Conservation (phyloP, 2,329 filamentous ascomycete species). For the Plenodomus tracheiphilus region DNA sequence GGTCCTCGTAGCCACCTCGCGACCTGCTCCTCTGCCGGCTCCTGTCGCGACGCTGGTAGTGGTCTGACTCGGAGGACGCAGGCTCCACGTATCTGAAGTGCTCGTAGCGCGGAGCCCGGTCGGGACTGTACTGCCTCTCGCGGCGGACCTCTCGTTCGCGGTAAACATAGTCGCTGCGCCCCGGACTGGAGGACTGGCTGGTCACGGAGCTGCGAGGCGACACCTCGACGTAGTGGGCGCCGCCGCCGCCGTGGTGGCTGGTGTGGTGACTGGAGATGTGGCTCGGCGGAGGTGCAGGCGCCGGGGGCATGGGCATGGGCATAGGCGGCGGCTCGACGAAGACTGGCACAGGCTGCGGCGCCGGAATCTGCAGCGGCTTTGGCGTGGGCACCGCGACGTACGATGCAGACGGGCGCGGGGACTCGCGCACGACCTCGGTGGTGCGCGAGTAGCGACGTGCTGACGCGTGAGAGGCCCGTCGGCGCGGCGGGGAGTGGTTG, state of each 20-base stretch:
- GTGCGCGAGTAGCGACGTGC: conserved; percentile 36
- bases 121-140: conserved; percentile 43
- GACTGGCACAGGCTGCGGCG: conserved; percentile 47
- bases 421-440: conserved; percentile 36
- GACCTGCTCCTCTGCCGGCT: conserved; percentile 36
- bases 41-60: conserved; percentile 26
- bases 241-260: conserved; percentile 23
- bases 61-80: conserved; percentile 35
- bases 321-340: conserved; percentile 44
- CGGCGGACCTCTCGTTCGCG: conserved; percentile 50
- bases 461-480: conserved; percentile 28
- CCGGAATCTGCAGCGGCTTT: conserved; percentile 39
- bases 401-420: conserved; percentile 31
- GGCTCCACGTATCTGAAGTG: conserved; percentile 53
- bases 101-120: conserved; percentile 45
- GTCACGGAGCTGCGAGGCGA: conserved; percentile 41
- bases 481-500: conserved; percentile 34
- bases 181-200: conserved; percentile 35
- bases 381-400: conserved; percentile 40
- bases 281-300: conserved; percentile 30
- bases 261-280: conserved; percentile 16
- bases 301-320: conserved; percentile 9
- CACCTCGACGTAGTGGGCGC: conserved; percentile 52
- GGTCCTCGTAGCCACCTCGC: conserved; percentile 33
- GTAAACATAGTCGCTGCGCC: conserved; percentile 46